Evolutionary conservation across 2,329 filamentous ascomycete genomes (phyloP).

Genomic region (Diaporthe velutina): DNA sequence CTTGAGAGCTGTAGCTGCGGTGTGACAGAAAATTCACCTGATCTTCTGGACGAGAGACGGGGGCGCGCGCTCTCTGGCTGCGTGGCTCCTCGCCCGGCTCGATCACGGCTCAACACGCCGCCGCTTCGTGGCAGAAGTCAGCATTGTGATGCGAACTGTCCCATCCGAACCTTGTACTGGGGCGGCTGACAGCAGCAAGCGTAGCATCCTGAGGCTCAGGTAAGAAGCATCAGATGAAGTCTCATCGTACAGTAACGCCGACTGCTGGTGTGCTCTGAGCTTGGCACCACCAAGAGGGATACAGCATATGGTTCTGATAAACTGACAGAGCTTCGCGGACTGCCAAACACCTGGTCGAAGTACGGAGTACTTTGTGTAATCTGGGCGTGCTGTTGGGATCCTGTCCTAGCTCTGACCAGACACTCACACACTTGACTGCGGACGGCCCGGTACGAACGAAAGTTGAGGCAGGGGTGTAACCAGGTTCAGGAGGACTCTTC

Average conservation of each 20-base stretch:
- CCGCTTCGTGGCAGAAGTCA: conserved; percentile 10
- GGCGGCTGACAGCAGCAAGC: conserved; percentile 28
- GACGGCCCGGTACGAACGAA: background rate
- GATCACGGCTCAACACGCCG: conserved; percentile 6
- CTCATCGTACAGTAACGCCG: conserved; percentile 15
- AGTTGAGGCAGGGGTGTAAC: background rate
- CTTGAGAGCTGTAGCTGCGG: conserved; percentile 19
- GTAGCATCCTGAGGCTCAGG: conserved; percentile 30
- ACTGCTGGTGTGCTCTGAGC: background rate
- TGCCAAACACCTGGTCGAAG: background rate
- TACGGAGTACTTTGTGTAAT: background rate
- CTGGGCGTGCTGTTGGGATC: background rate
- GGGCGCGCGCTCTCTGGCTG: conserved; percentile 10
- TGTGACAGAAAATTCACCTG: conserved; percentile 24
- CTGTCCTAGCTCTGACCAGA: background rate
- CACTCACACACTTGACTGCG: background rate
- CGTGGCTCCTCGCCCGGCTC: background rate
- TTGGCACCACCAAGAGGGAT: conserved; percentile 10
- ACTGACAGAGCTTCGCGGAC: background rate
- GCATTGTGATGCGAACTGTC: conserved; percentile 1
- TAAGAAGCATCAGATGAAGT: conserved; percentile 28
- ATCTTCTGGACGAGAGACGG: conserved; percentile 15
- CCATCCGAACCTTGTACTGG: conserved; percentile 25
- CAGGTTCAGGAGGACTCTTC: background rate
- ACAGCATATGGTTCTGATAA: background rate